Conservation (phyloP, 331 rosid species). For the Quercus phellos region DNA sequence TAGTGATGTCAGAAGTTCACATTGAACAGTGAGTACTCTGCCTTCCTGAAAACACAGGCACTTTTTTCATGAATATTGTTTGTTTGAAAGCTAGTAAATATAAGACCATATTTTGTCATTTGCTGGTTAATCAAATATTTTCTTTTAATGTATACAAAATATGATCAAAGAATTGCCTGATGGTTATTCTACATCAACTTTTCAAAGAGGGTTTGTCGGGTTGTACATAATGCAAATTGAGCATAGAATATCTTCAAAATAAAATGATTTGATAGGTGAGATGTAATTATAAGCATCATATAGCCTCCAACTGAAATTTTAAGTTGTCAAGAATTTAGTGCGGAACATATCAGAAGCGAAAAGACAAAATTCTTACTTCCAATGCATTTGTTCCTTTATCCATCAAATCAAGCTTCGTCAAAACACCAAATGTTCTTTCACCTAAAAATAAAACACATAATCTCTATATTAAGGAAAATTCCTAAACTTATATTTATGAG, state of each 20-base stretch:
- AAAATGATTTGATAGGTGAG: not conserved
- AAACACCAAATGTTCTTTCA: slow-evolving; percentile 76
- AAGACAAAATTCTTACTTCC: slow-evolving; percentile 50
- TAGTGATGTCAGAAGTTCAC: not conserved
- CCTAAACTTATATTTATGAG: not conserved
- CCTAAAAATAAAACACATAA: slow-evolving; percentile 32
- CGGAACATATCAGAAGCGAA: slow-evolving; percentile 7
- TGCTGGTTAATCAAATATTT: not conserved
- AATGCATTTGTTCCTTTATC: slow-evolving; percentile 83
- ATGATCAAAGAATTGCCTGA: not conserved
- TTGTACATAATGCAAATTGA: not conserved
- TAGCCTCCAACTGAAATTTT: slow-evolving; percentile 10
- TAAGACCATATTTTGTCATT: not conserved
- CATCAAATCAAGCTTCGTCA: slow-evolving; percentile 91
- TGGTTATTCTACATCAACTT: not conserved
- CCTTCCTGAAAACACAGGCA: not conserved
- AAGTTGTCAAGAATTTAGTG: slow-evolving; percentile 11
- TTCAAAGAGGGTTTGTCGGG: not conserved
- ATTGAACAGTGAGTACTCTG: not conserved
- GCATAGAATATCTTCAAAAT: not conserved
- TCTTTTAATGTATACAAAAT: not conserved
- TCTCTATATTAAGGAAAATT: slow-evolving; percentile 6
- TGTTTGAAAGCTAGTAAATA: not conserved
- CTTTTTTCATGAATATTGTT: not conserved
- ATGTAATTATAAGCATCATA: not conserved